Base-by-base conservation (phyloP, 202 grass and related monocot species). In the Schoenoplectus triqueter region DNA sequence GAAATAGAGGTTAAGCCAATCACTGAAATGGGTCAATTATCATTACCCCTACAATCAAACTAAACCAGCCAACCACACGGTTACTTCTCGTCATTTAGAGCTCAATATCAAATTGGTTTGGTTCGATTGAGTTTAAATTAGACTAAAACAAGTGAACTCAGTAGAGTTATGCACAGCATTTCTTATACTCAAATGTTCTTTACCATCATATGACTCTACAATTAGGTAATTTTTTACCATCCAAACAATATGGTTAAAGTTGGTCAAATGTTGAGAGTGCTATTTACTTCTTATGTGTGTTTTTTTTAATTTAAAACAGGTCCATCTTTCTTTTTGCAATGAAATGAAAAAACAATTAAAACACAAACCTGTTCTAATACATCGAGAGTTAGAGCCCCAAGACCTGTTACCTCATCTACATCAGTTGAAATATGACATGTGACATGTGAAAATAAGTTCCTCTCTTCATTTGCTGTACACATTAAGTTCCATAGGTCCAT, bases 401-500 rank as follows among this genome's bases (percentile, higher is more conserved):
- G 91, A 86, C 66, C 81, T 40, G 57, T 89, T 40, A 98, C 93
- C 73, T 95, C 86, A 83, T 95, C 91, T 79, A 94, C 87, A 77
- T 84, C 78, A 69, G 73, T 74, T 50, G 87, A 94, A 54, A 91
- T 87, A 88, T 89, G 85, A 71, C 91, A 94, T 22, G 88, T 91
- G 54, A 98, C 80, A 42, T 95, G 95, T 70, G 86, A 78, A 84
- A 95, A 95, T 82, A 87, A 87, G 82, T 86, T 55, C 0, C 69
- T 82, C 62, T 98, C 95, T 85, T 94, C 93, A 44, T 31, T 49
- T 51, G 86, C 73, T 22, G 87, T 84, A 69, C 94, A 91, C 96
- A 98, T 98, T 85, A 98, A 86, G 88, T 94, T 92, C 96, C 96
- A 95, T 80, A 98, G 91, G 65, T 94, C 90, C 64, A 83, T 88